Percentiles rank a stretch among this genome's conserved stretches.
phyloP scores from a whole-genome alignment of 768 basidiomycete genomes.

The Tulasnella sp. region DNA sequence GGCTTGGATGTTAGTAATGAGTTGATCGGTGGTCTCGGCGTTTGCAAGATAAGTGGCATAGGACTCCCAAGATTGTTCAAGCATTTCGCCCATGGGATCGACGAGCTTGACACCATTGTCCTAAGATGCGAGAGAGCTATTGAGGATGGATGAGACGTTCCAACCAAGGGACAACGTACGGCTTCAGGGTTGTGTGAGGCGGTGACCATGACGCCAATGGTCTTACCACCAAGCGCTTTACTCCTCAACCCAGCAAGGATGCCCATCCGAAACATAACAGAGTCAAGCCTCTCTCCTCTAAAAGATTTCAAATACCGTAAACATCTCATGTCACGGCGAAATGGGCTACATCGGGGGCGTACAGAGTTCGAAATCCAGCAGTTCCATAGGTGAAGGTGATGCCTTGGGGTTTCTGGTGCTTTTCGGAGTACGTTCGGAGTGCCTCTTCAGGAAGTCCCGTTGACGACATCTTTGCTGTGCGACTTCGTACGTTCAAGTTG shows the following conservation, averaged over 20 bases:
- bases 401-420: conserved; percentile 59
- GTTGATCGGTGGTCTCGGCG: conserved; percentile 58
- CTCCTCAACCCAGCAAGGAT: conserved; percentile 83
- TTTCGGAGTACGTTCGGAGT: conserved; percentile 28
- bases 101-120: conserved; percentile 99
- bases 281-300: conserved; percentile 65
- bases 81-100: conserved; percentile 95
- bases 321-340: conserved; percentile 7
- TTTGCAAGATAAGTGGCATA: conserved; percentile 85
- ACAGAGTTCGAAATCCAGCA: conserved; percentile 89
- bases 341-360: conserved; percentile 25
- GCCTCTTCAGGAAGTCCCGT: not conserved
- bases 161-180: conserved; percentile 35
- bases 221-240: conserved; percentile 81
- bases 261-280: conserved; percentile 86
- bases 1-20: conserved; percentile 49
- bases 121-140: conserved; percentile 30
- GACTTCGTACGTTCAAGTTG: not conserved
- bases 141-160: not conserved
- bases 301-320: conserved; percentile 10
- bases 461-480: not conserved
- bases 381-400: conserved; percentile 81
- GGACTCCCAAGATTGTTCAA: conserved; percentile 83
- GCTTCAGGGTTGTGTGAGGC: conserved; percentile 99
- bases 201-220: conserved; percentile 97